These are phyloP conservation scores for Golovinomyces cichoracearum DNA, from an alignment of 2,329 filamentous ascomycete genomes.

Conservation along the genomic window DNA sequence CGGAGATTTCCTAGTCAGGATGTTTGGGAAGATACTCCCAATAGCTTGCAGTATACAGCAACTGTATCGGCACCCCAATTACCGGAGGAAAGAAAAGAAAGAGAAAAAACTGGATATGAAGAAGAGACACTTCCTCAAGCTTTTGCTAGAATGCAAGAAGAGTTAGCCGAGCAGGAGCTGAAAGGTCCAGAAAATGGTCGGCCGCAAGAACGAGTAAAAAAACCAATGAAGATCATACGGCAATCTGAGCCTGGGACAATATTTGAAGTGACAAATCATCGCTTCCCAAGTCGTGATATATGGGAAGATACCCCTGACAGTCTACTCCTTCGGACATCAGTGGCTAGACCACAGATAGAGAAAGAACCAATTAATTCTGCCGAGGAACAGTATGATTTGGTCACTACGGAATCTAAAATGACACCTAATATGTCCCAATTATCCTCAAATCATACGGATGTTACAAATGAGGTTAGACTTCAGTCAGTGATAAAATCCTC, in stretches of 20 bases:
- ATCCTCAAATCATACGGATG: constrained; percentile 8
- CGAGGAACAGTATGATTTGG: constrained; percentile 16
- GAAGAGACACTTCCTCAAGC: constrained; percentile 30
- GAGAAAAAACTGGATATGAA: constrained; percentile 2
- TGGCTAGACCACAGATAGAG: constrained; percentile 28
- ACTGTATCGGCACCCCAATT: constrained; percentile 63
- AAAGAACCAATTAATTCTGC: constrained; percentile 17
- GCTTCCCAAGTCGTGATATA: constrained; percentile 76
- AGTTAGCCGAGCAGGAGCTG: constrained; percentile 32
- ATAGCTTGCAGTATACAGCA: constrained; percentile 51
- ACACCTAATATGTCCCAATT: constrained; percentile 7
- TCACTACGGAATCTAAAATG: constrained; percentile 8
- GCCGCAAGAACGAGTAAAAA: constrained; percentile 21
- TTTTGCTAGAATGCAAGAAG: constrained; percentile 40
- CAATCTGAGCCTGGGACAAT: neutral
- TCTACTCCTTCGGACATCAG: constrained; percentile 50
- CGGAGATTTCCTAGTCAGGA: constrained; percentile 81
- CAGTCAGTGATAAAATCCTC: constrained; percentile 11
- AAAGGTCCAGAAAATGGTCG: constrained; percentile 24
- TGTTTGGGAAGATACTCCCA: constrained; percentile 88
- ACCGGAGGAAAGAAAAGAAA: constrained; percentile 21
- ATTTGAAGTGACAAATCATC: constrained; percentile 18
- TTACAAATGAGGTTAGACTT: constrained; percentile 28
- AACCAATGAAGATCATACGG: constrained; percentile 23
- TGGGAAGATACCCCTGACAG: constrained; percentile 89